These are phyloP conservation scores for Metschnikowia lachancei DNA, from an alignment of 805 yeast species.

Conservation along the genomic window DNA sequence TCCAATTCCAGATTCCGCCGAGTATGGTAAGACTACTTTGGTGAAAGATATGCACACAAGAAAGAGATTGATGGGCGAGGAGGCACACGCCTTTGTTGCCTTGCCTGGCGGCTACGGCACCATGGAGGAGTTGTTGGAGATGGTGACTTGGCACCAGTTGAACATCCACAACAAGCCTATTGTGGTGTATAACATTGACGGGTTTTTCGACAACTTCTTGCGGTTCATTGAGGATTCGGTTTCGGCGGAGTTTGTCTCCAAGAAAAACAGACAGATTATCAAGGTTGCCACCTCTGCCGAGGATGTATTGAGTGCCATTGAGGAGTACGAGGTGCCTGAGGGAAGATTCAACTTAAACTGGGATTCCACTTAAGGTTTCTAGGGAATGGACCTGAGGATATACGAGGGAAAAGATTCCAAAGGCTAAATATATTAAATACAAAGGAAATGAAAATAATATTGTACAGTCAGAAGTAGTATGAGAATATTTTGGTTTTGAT, in stretches of 20 bases:
- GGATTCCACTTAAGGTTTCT: constrained; percentile 34
- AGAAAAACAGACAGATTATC: constrained; percentile 63
- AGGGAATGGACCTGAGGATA: too few species aligned
- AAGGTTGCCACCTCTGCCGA: constrained; percentile 65
- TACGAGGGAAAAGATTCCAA: too few species aligned
- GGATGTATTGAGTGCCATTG: constrained; percentile 63
- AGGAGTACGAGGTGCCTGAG: constrained; percentile 60
- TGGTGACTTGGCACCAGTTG: constrained; percentile 86
- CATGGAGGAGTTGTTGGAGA: constrained; percentile 84
- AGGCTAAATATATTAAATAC: not conserved
- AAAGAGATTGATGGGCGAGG: constrained; percentile 80
- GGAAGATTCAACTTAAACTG: constrained; percentile 75
- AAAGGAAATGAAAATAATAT: not conserved
- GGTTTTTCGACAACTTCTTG: constrained; percentile 72
- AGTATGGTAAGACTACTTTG: constrained; percentile 74
- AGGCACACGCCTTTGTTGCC: constrained; percentile 83
- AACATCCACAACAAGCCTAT: constrained; percentile 84
- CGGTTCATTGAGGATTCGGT: constrained; percentile 60
- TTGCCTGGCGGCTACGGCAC: constrained; percentile 94
- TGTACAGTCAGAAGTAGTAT: not conserved
- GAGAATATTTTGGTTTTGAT: too few species aligned
- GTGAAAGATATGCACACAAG: constrained; percentile 90
- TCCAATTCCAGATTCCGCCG: constrained; percentile 56
- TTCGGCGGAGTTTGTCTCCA: constrained; percentile 63
- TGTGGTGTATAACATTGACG: constrained; percentile 72